Conservation (phyloP, 306 rosid species). For the Acacia acuminata region DNA sequence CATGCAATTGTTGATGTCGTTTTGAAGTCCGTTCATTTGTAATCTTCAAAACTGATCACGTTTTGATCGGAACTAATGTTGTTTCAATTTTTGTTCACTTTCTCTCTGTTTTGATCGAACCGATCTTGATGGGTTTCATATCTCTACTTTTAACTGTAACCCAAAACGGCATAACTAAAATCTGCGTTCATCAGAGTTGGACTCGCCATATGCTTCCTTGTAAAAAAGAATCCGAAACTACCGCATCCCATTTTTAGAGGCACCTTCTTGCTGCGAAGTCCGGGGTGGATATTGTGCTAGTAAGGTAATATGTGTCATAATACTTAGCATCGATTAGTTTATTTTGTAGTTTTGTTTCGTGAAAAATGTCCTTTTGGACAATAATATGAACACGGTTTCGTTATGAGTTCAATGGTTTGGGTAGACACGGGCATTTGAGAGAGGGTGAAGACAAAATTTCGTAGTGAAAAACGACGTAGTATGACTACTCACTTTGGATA, state of each 20-base stretch:
- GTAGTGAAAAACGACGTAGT: neutral
- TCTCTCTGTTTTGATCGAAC: slow-evolving; percentile 33
- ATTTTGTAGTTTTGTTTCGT: neutral
- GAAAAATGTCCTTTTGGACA: neutral
- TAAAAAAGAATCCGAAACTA: neutral
- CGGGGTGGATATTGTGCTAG: slow-evolving; percentile 40
- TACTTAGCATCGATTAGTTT: neutral
- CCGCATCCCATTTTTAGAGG: slow-evolving; percentile 36
- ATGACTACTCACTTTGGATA: no score
- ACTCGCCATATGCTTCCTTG: slow-evolving; percentile 76
- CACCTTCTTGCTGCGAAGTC: slow-evolving; percentile 46
- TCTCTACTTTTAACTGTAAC: slow-evolving; percentile 83
- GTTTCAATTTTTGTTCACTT: no score
- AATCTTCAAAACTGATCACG: neutral
- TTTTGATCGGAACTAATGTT: no score
- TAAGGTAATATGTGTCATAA: slow-evolving; percentile 27
- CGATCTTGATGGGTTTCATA: slow-evolving; percentile 88
- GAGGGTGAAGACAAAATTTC: neutral
- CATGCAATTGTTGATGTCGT: neutral
- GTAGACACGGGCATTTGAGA: neutral
- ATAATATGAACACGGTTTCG: neutral
- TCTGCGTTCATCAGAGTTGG: slow-evolving; percentile 50
- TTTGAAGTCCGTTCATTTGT: neutral
- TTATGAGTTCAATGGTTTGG: neutral
- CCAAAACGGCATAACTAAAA: slow-evolving; percentile 64